Conservation (phyloP, 2,329 filamentous ascomycete genomes). For the Colletotrichum liaoningense region DNA sequence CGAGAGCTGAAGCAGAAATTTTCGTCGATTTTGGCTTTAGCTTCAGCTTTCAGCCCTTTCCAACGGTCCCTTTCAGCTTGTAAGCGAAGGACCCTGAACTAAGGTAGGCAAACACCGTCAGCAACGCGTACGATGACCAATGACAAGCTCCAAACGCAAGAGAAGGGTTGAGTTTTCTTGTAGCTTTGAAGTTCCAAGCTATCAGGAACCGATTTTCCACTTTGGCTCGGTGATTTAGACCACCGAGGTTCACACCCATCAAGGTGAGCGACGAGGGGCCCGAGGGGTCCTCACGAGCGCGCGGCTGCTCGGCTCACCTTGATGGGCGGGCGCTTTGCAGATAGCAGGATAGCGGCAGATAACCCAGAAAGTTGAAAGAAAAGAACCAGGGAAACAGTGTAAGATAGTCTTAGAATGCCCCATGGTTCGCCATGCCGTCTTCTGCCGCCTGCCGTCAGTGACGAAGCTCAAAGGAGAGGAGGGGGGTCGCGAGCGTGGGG, state of each 20-base stretch:
- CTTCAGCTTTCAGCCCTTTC: background rate
- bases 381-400: background rate
- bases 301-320: background rate
- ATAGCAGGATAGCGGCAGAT: background rate
- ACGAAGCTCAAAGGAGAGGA: background rate
- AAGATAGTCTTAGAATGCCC: background rate
- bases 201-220: background rate
- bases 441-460: background rate
- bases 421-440: background rate
- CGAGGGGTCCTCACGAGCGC: background rate
- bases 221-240: background rate
- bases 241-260: background rate
- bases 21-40: background rate
- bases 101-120: background rate
- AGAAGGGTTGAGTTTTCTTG: too few species aligned
- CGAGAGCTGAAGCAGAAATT: background rate
- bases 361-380: background rate
- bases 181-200: background rate
- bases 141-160: background rate
- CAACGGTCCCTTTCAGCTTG: background rate
- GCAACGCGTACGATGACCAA: slow-evolving; percentile 7
- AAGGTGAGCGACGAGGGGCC: background rate
- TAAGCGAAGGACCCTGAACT: slow-evolving; percentile 1
- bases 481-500: slow-evolving; percentile 9
- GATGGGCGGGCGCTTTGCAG: background rate